Conservation (phyloP, 768 basidiomycete species). For the Mycena capillaripes region DNA sequence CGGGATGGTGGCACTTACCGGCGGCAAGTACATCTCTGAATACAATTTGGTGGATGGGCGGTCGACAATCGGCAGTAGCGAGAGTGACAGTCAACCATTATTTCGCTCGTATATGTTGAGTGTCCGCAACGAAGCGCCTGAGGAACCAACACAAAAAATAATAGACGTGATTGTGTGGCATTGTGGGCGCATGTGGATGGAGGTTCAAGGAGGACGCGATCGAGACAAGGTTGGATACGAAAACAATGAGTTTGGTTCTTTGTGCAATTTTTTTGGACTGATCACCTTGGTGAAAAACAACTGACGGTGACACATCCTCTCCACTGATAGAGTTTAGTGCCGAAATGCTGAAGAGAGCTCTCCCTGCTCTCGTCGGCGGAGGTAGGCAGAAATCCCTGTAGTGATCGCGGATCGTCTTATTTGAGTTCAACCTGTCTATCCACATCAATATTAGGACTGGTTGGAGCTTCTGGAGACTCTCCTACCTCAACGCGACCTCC, state of each 20-base stretch:
- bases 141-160: background rate
- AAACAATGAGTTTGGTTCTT: slow-evolving; percentile 14
- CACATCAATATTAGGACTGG: slow-evolving; percentile 15
- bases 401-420: slow-evolving; percentile 34
- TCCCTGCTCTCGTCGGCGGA: slow-evolving; percentile 37
- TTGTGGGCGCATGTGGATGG: background rate
- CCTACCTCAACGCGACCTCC: slow-evolving; percentile 20
- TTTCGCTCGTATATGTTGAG: slow-evolving; percentile 27
- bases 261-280: background rate
- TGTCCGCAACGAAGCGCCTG: slow-evolving; percentile 33
- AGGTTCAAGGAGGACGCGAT: slow-evolving; percentile 6
- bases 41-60: slow-evolving; percentile 27
- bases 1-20: slow-evolving; percentile 25
- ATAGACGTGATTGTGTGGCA: background rate
- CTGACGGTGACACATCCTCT: slow-evolving; percentile 36
- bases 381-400: slow-evolving; percentile 27
- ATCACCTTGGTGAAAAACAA: slow-evolving; percentile 37
- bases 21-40: slow-evolving; percentile 33
- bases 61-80: slow-evolving; percentile 34
- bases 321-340: slow-evolving; percentile 24
- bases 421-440: slow-evolving; percentile 27
- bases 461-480: background rate
- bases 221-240: slow-evolving; percentile 1
- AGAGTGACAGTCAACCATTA: slow-evolving; percentile 32
- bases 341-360: slow-evolving; percentile 19